These are phyloP conservation scores for Pachysandra terminalis DNA, from an alignment of 164 flowering plant species.

Conservation along the genomic window DNA sequence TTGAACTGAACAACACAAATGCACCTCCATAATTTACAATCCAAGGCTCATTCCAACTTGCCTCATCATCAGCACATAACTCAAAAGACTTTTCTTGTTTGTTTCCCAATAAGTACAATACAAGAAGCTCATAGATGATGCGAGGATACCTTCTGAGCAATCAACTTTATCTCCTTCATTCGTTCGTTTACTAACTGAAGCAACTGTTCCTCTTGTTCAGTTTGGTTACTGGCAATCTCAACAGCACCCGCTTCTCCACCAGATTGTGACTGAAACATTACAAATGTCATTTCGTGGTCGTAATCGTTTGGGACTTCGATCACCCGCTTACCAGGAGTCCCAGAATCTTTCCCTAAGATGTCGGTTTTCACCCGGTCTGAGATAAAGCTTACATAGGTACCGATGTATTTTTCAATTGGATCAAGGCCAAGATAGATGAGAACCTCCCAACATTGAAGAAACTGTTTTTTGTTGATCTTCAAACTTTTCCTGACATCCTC, in stretches of 20 bases:
- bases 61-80: no score
- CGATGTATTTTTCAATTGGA: constrained; percentile 49
- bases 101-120: no score
- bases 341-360: constrained; percentile 73
- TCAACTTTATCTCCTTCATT: constrained; percentile 47
- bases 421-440: constrained; percentile 69
- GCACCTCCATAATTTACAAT: no score
- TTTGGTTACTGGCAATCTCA: constrained; percentile 42
- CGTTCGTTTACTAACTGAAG: constrained; percentile 69
- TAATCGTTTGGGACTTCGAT: constrained; percentile 62
- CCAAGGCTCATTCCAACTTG: no score
- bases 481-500: constrained; percentile 60
- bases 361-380: constrained; percentile 51
- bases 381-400: constrained; percentile 51
- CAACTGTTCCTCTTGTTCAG: constrained; percentile 67
- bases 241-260: constrained; percentile 26
- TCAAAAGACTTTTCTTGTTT: no score
- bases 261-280: constrained; percentile 50
- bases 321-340: constrained; percentile 51
- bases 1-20: background rate
- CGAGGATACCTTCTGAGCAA: constrained; percentile 57
- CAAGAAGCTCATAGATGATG: constrained; percentile 5
- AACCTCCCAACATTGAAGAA: constrained; percentile 89
- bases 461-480: constrained; percentile 88
- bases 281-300: constrained; percentile 71